Conservation (phyloP, 768 basidiomycete genomes). For the Tulasnella sp. region DNA sequence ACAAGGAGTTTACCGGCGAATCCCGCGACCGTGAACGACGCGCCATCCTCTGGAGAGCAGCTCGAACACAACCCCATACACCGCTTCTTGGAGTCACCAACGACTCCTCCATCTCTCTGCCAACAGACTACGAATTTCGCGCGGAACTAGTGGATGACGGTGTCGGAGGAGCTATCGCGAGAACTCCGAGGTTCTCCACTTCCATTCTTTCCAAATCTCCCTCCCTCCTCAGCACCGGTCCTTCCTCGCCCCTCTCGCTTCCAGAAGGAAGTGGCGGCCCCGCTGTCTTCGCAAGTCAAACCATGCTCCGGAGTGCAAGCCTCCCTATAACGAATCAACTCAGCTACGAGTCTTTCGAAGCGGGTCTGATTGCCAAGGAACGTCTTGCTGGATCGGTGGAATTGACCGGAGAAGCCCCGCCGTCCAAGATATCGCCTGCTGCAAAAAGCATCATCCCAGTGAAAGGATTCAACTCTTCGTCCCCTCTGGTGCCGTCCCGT, state of each 20-base stretch:
- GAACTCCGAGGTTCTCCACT: not conserved
- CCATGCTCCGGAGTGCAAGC: not conserved
- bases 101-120: not conserved
- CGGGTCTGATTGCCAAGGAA: not conserved
- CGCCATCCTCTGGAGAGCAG: not conserved
- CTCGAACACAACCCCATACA: not conserved
- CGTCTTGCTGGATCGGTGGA: conserved; percentile 2
- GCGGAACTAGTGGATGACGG: conserved; percentile 10
- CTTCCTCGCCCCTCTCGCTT: not conserved
- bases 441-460: not conserved
- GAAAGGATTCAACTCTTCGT: not conserved
- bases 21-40: not conserved
- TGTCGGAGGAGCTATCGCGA: conserved; percentile 5
- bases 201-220: not conserved
- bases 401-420: not conserved
- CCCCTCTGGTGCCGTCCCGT: not conserved
- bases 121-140: conserved; percentile 9
- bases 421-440: not conserved
- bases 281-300: not conserved
- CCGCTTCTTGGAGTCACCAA: not conserved
- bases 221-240: not conserved
- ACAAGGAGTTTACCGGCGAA: not conserved
- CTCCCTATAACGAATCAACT: not conserved
- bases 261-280: not conserved
- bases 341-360: conserved; percentile 10